A percentile compares a stretch with the other conserved stretches of the same genome.
Evolutionary conservation across 805 yeast genomes (phyloP).

Genomic region (Spathaspora boniae): DNA sequence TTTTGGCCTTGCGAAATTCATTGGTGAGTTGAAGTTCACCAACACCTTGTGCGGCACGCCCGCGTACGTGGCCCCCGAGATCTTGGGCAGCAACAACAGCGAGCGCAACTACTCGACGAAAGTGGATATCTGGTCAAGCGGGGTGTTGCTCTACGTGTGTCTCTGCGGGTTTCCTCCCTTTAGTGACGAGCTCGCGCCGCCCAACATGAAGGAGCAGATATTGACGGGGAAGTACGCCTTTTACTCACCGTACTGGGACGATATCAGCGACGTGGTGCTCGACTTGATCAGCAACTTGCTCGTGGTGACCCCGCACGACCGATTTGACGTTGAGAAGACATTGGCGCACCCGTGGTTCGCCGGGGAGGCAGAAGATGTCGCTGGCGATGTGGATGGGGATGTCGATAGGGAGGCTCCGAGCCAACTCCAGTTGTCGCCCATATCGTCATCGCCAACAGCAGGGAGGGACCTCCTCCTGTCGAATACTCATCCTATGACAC

Average conservation of each 20-base stretch:
- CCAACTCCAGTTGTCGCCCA: slow-evolving; percentile 5
- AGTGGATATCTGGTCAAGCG: slow-evolving; percentile 81
- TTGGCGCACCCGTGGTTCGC: slow-evolving; percentile 44
- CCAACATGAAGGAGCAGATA: slow-evolving; percentile 73
- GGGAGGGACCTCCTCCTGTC: slow-evolving; percentile 18
- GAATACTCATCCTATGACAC: slow-evolving; percentile 26
- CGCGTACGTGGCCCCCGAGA: slow-evolving; percentile 84
- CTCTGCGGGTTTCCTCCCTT: slow-evolving; percentile 85
- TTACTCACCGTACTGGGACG: slow-evolving; percentile 79
- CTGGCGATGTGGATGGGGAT: no score
- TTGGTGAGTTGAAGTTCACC: slow-evolving; percentile 72
- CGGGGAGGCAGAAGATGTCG: slow-evolving; percentile 11
- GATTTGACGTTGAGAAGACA: slow-evolving; percentile 40
- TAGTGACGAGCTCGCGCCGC: slow-evolving; percentile 79
- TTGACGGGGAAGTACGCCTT: slow-evolving; percentile 65
- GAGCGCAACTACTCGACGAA: slow-evolving; percentile 58
- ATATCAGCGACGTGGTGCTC: slow-evolving; percentile 58
- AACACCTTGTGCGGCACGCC: slow-evolving; percentile 84
- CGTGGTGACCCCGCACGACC: slow-evolving; percentile 47
- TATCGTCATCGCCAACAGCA: slow-evolving; percentile 4
- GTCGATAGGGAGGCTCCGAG: slow-evolving; percentile 1
- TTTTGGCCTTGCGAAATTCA: slow-evolving; percentile 68
- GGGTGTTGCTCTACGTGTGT: slow-evolving; percentile 74
- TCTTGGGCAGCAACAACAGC: slow-evolving; percentile 50
- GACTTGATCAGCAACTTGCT: slow-evolving; percentile 63